Evolutionary conservation across 352 stramenopile species (phyloP), one percentile per base, ranked within the genome.

Genomic region (Blastocystis sp.): DNA sequence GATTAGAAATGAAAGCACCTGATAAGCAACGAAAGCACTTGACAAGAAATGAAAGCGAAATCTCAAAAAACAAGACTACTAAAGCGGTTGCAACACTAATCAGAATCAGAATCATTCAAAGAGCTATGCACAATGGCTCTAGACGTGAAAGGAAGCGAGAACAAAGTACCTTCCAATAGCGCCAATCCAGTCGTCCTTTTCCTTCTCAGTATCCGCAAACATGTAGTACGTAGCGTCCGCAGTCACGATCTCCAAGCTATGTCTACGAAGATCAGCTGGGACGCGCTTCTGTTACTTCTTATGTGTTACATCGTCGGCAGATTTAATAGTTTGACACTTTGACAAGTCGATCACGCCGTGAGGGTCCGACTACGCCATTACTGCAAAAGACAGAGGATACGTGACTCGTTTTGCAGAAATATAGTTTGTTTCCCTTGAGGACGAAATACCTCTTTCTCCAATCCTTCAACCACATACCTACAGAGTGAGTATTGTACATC

Each of bases 141-240:
- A 85, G 0, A 21, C 45, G 45, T 55, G 45, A 55, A 16, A 55
- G 0, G 0, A 55, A 16, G 45, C 6, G 16, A 55, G 45, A 55
- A 55, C 45, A 55, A 16, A n/a, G 0, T 62, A 89, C 79, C 90
- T 76, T 41, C 90, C 90, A 80, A 91, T 91, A 19, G 90, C 90
- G 60, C 90, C 90, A 90, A 97, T 97, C 94, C 94, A 97, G 89
- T 96, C 94, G 92, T 97, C 94, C 92, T 96, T 97, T 63, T 95
- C 94, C 92, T 96, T 94, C 90, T 97, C 94, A 85, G 93, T 95
- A 91, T 96, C 94, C 39, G 94, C 94, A 92, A 95, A 96, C 94
- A 97, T 96, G 92, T 96, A 96, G 91, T 95, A 97, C 29, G 94
- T 96, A 13, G 92, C 93, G 90, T 96, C 93, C 31, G 94, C 93